A percentile compares a stretch with the other conserved stretches of the same genome.
phyloP scores from a whole-genome alignment of 2,329 filamentous ascomycete species.

The Diaporthe sp. region DNA sequence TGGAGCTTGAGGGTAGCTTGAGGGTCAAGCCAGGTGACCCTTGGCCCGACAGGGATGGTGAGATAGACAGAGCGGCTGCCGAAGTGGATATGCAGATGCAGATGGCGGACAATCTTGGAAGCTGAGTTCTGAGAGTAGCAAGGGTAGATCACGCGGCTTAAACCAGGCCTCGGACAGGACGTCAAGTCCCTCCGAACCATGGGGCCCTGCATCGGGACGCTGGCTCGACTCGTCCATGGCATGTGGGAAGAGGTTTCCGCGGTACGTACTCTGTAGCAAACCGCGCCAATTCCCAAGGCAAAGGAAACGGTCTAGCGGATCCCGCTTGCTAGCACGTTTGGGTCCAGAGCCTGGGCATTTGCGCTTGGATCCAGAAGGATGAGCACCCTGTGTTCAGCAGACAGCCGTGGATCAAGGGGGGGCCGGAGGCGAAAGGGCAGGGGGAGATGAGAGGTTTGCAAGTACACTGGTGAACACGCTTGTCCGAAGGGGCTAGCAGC shows the following conservation, averaged over 20 bases:
- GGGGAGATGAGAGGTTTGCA: background rate
- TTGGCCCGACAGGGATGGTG: conserved; percentile 29
- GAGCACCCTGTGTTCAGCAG: conserved; percentile 26
- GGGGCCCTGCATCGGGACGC: conserved; percentile 12
- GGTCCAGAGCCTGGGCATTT: conserved; percentile 34
- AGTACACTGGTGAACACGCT: background rate
- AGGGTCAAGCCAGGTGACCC: conserved; percentile 30
- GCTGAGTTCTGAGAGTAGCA: conserved; percentile 28
- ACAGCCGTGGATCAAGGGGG: background rate
- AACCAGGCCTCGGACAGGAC: conserved; percentile 28
- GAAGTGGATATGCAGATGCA: conserved; percentile 33
- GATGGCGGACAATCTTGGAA: conserved; percentile 28
- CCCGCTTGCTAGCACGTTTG: conserved; percentile 33
- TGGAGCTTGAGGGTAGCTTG: conserved; percentile 29
- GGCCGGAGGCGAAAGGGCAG: background rate
- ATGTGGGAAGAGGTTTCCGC: conserved; percentile 28
- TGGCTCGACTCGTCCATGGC: conserved; percentile 11
- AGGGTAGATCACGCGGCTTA: conserved; percentile 28
- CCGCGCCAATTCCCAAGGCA: conserved; percentile 28
- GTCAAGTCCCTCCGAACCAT: conserved; percentile 20
- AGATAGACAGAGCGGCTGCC: conserved; percentile 35
- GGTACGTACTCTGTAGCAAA: conserved; percentile 26
- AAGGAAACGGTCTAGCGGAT: conserved; percentile 33
- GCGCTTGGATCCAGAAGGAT: conserved; percentile 33
- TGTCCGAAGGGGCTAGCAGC: conserved; percentile 17